Conservation (phyloP, 768 basidiomycete species). For the Chlorophyllum brunneum region DNA sequence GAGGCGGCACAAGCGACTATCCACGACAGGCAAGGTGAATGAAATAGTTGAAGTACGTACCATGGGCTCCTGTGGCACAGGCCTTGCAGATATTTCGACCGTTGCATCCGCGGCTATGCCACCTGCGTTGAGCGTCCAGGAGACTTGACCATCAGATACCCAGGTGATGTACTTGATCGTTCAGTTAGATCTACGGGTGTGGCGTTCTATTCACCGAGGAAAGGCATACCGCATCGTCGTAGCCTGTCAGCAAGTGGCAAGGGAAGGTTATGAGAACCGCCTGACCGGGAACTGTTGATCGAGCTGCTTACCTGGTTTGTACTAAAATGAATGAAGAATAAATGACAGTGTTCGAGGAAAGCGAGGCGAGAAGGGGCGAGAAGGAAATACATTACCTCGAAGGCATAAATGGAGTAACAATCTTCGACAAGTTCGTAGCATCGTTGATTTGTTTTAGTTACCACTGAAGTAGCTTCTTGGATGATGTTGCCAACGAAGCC, state of each 20-base stretch:
- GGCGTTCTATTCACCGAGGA: neutral
- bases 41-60: constrained; percentile 32
- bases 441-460: constrained; percentile 60
- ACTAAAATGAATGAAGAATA: constrained; percentile 26
- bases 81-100: constrained; percentile 57
- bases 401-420: constrained; percentile 73
- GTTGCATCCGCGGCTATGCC: constrained; percentile 58
- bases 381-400: constrained; percentile 42
- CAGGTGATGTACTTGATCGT: constrained; percentile 69
- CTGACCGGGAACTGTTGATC: neutral
- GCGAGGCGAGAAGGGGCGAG: constrained; percentile 11
- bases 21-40: too few relatives aligned
- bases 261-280: neutral
- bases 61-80: constrained; percentile 81
- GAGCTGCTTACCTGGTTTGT: constrained; percentile 28
- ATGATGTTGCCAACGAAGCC: constrained; percentile 61
- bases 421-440: constrained; percentile 59
- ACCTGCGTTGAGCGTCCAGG: constrained; percentile 71
- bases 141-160: constrained; percentile 58
- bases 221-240: constrained; percentile 51
- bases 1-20: neutral
- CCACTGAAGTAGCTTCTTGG: constrained; percentile 76
- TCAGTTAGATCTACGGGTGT: neutral
- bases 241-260: constrained; percentile 33
- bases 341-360: neutral